Percentiles rank a stretch among this genome's conserved stretches.
These are phyloP conservation scores for Bipolaris sorokiniana DNA, from an alignment of 2,329 filamentous ascomycete genomes.

Conservation along the genomic window DNA sequence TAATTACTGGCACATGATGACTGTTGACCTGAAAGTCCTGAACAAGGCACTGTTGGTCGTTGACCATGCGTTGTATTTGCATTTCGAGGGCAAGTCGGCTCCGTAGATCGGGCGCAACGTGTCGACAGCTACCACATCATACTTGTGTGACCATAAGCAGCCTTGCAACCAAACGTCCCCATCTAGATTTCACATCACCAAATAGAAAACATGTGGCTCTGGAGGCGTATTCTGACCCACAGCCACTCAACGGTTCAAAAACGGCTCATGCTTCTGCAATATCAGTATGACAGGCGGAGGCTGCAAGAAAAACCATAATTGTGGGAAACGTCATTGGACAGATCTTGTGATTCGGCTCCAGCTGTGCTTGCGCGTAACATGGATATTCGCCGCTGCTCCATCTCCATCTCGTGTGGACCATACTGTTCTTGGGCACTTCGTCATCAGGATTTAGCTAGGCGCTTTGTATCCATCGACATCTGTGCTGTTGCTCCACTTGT, in stretches of 20 bases:
- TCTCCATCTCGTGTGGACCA: background rate
- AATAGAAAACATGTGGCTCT: background rate
- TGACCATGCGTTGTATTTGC: background rate
- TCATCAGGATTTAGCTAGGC: slow-evolving; percentile 18
- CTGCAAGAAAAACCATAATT: background rate
- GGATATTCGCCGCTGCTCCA: background rate
- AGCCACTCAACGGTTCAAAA: background rate
- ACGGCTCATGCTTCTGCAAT: background rate
- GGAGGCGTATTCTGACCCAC: background rate
- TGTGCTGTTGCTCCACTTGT: slow-evolving; percentile 57
- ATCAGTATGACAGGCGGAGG: background rate
- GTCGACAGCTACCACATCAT: slow-evolving; percentile 19
- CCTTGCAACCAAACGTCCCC: background rate
- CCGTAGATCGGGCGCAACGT: slow-evolving; percentile 21
- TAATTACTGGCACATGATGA: background rate
- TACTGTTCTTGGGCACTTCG: background rate
- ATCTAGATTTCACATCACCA: background rate
- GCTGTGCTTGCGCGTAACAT: background rate
- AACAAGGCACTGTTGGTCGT: background rate
- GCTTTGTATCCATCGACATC: slow-evolving; percentile 53
- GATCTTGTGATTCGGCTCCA: background rate
- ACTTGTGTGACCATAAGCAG: slow-evolving; percentile 14
- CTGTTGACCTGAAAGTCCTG: background rate
- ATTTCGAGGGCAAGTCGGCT: background rate
- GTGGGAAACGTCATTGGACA: background rate